Percentiles rank a stretch among this genome's conserved stretches.
Conservation (phyloP, 208 protist species). For the Wallacemonas sp. region DNA sequence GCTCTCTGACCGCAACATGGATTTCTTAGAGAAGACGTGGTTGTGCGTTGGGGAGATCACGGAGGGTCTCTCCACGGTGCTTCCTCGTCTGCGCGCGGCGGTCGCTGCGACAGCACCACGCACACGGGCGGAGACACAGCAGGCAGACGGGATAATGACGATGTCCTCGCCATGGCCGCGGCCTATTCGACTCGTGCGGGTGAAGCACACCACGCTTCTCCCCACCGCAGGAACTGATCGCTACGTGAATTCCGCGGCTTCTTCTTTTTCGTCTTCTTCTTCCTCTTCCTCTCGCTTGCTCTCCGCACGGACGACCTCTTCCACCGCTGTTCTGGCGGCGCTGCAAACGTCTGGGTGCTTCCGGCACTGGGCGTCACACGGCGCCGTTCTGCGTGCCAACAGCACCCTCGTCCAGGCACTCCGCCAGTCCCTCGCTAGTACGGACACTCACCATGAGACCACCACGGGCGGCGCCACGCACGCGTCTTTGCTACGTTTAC, state of each 20-base stretch:
- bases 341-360: conserved; percentile 51
- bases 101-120: not conserved
- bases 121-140: not conserved
- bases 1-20: conserved; percentile 42
- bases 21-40: conserved; percentile 60
- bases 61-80: conserved; percentile 53
- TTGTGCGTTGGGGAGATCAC: conserved; percentile 58
- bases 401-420: conserved; percentile 1
- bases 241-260: too few relatives aligned
- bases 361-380: conserved; percentile 41
- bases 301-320: too few relatives aligned
- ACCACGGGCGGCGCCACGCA: not conserved
- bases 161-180: conserved; percentile 23
- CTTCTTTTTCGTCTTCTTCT: too few relatives aligned
- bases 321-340: conserved; percentile 5
- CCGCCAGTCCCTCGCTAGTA: not conserved
- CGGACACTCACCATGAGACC: not conserved
- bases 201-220: conserved; percentile 64
- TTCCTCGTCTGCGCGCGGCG: conserved; percentile 1
- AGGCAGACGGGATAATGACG: too few relatives aligned
- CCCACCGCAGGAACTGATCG: conserved; percentile 53
- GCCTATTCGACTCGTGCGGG: conserved; percentile 47
- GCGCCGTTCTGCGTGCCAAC: conserved; percentile 23
- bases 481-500: not conserved
- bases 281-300: too few relatives aligned